phyloP scores from a whole-genome alignment of 257 asterid species.

The Paulownia fortunei region DNA sequence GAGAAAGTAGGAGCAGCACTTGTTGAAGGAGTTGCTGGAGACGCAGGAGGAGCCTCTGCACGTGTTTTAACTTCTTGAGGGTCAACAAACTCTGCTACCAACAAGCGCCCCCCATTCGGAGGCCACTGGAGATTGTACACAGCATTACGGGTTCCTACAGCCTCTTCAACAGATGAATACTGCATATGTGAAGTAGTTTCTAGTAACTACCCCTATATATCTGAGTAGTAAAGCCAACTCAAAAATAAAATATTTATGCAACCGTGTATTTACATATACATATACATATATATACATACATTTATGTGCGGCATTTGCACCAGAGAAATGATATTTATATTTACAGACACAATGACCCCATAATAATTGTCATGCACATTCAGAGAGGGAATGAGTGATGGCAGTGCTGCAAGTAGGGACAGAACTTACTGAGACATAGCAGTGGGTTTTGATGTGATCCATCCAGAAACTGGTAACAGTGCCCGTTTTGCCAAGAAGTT shows the following conservation, averaged over 20 bases:
- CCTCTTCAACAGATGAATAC: slow-evolving; percentile 88
- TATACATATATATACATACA: background rate
- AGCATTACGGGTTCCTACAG: slow-evolving; percentile 81
- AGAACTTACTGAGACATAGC: slow-evolving; percentile 78
- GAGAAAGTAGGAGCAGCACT: slow-evolving; percentile 35
- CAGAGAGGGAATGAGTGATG: background rate
- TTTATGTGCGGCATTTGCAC: background rate
- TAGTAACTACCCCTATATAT: background rate
- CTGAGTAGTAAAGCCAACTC: background rate
- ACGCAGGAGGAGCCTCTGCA: slow-evolving; percentile 56
- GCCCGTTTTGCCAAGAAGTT: slow-evolving; percentile 80
- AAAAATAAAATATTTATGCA: background rate
- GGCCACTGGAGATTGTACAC: slow-evolving; percentile 96
- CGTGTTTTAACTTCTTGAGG: slow-evolving; percentile 76
- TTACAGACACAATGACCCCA: background rate
- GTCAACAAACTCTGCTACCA: slow-evolving; percentile 82
- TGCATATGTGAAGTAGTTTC: slow-evolving; percentile 43
- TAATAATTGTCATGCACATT: background rate
- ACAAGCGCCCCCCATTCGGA: slow-evolving; percentile 72
- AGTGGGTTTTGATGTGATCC: slow-evolving; percentile 93
- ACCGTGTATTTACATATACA: background rate
- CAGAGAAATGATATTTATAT: background rate
- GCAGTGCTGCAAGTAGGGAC: slow-evolving; percentile 14
- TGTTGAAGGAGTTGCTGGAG: slow-evolving; percentile 56
- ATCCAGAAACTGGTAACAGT: slow-evolving; percentile 79